phyloP scores from a whole-genome alignment of 164 flowering plant species.

The Macadamia tetraphylla region DNA sequence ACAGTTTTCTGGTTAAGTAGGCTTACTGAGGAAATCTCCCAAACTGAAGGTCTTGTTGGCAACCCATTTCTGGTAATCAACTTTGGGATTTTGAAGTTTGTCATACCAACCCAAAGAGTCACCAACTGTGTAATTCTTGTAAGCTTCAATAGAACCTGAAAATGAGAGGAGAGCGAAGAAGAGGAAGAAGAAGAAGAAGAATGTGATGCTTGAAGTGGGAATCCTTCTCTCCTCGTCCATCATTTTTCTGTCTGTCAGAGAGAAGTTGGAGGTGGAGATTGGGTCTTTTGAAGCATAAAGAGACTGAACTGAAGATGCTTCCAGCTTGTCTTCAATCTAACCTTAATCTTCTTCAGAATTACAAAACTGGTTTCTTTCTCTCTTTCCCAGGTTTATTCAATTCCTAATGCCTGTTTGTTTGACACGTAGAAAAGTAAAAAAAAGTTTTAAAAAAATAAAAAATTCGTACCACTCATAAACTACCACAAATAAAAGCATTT shows the following conservation, averaged over 20 bases:
- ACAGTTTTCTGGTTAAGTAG: background rate
- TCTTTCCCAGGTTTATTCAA: too few relatives aligned
- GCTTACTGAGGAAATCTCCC: constrained; percentile 93
- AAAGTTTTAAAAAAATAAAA: too few relatives aligned
- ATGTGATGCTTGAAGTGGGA: too few relatives aligned
- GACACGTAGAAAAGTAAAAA: too few relatives aligned
- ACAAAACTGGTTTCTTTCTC: background rate
- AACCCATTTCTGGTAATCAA: constrained; percentile 82
- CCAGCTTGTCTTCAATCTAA: background rate
- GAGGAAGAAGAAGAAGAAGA: background rate
- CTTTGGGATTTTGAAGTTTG: constrained; percentile 35
- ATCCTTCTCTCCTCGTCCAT: background rate
- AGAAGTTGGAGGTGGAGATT: constrained; percentile 2
- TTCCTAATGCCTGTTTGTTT: too few relatives aligned
- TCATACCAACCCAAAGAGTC: constrained; percentile 91
- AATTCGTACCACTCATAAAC: too few relatives aligned
- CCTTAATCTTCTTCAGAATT: background rate
- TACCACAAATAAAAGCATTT: too few relatives aligned
- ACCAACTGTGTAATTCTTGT: constrained; percentile 91
- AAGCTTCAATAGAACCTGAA: constrained; percentile 35
- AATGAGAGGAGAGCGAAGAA: constrained; percentile 2
- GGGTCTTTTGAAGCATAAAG: background rate
- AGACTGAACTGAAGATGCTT: background rate
- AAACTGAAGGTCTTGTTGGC: constrained; percentile 55
- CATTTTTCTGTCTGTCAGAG: background rate